Evolutionary conservation across 257 asterid species (phyloP), one percentile per base, ranked within the genome.

Genomic region (Nicotiana noctiflora): DNA sequence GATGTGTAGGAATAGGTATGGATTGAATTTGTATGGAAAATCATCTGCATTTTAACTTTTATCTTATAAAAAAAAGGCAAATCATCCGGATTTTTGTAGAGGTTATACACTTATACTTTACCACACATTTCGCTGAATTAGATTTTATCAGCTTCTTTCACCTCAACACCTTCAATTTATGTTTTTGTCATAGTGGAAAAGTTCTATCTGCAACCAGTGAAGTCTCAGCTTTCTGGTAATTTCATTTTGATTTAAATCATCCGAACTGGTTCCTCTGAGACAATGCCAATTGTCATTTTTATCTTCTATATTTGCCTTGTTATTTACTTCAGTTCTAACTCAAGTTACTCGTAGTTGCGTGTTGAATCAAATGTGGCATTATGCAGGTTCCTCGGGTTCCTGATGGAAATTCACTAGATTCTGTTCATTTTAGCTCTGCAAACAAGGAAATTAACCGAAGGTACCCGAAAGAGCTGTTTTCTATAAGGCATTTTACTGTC

Each of bases 321-420:
- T 72, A 72, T 21, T 72, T 46, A 3, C 40, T 72, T 46, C 60
- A 23, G 6, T 68, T 74, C 61, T 74, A 25, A 49, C 79, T 49
- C 8, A 46, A 72, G 59, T 34, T 74, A 23, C 61, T 74, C 9
- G 15, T 49, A 49, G 61, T 74, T 25, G 25, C 15, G 9, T 74
- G 79, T 60, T 78, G 40, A 62, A 59, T 21, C 57, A 60, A 78
- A 78, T 4, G 67, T 78, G 60, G 44, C 81, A 78, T 57, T 85
- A 63, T 80, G 52, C 90, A 94, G 98, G 98, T 91, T 83, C 87
- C 89, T 49, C 96, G 96, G 25, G 78, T 66, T 15, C 34, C 83
- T 86, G 97, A 93, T 75, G 94, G 90, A 76, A 89, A 68, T 83
- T 84, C 93, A 86, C 84, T 88, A 63, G 93, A 88, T 77, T 77